Base-by-base conservation (phyloP, 257 asterid genomes). In the Buddleja alternifolia region DNA sequence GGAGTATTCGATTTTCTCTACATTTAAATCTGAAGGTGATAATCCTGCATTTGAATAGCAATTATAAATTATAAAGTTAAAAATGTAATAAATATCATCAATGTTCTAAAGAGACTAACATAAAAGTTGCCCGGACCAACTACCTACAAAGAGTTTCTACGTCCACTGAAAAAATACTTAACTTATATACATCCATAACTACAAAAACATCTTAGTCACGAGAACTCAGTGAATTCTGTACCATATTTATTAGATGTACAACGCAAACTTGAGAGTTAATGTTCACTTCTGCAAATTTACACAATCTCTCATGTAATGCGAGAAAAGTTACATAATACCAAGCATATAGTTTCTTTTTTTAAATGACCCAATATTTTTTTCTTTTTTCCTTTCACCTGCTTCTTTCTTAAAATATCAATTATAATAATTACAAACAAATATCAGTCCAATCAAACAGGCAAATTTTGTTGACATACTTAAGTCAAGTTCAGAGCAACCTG, bases 31-130 rank as follows among this genome's bases (percentile, higher is more conserved):
- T 23, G 83, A 47, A 9, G 55, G 63, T 16, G 62, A 45, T 50
- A 66, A 39, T 40, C 93, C 93, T 86, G 79, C 79, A 76, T n/a
- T n/a, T 23, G 25, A 53, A 60, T 44, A 39, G 46, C 7, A 47
- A 60, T n/a, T 15, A 74, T 5, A 19, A 46, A n/a, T n/a, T 4
- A 8, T 23, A 16, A 36, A 11, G 44, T 25, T 41, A 50, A 29
- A 42, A 37, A 45, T 42, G 34, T 48, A 60, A 20, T 1, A 10
- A 42, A 16, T 45, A 66, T 29, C 16, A 61, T 17, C 37, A 54
- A 9, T 34, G 14, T 50, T 24, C 71, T 19, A 34, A 12, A 69
- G 1, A 10, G 25, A 21, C 29, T 3, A 37, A 12, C 8, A 19
- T 7, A 4, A 46, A 36, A 17, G 36, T 46, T 29, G 1, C n/a